Conservation (phyloP, 2,329 filamentous ascomycete species). For the Calonectria ilicicola region DNA sequence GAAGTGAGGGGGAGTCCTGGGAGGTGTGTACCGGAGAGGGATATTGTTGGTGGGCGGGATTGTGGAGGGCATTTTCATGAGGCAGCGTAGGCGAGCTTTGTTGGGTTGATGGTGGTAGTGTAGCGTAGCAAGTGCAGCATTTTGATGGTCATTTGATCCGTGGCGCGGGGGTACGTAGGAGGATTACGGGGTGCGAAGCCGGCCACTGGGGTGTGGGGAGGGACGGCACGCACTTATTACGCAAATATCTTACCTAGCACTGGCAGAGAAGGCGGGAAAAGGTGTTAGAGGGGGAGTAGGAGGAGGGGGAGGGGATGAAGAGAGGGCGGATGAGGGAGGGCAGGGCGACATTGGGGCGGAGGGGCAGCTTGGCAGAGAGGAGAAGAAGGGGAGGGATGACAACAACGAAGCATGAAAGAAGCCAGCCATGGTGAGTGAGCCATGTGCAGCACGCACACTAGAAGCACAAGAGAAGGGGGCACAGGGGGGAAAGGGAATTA, state of each 20-base stretch:
- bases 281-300: background rate
- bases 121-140: conserved; percentile 22
- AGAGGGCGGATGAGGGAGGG: background rate
- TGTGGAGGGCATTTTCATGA: conserved; percentile 16
- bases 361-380: conserved; percentile 7
- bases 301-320: background rate
- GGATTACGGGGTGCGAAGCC: background rate
- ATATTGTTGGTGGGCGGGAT: background rate
- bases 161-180: conserved; percentile 21
- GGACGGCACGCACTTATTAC: background rate
- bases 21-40: conserved; percentile 5
- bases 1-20: background rate
- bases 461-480: conserved; percentile 15
- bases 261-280: background rate
- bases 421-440: conserved; percentile 6
- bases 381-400: background rate
- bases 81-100: background rate
- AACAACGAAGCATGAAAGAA: conserved; percentile 10
- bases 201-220: background rate
- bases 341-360: background rate
- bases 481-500: conserved; percentile 30
- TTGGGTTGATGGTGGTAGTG: conserved; percentile 28
- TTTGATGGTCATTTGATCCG: conserved; percentile 34
- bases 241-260: conserved; percentile 3
- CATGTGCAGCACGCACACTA: conserved; percentile 1